These are phyloP conservation scores for Effrenium voratum DNA, from an alignment of 73 alveolate genomes.

Conservation along the genomic window DNA sequence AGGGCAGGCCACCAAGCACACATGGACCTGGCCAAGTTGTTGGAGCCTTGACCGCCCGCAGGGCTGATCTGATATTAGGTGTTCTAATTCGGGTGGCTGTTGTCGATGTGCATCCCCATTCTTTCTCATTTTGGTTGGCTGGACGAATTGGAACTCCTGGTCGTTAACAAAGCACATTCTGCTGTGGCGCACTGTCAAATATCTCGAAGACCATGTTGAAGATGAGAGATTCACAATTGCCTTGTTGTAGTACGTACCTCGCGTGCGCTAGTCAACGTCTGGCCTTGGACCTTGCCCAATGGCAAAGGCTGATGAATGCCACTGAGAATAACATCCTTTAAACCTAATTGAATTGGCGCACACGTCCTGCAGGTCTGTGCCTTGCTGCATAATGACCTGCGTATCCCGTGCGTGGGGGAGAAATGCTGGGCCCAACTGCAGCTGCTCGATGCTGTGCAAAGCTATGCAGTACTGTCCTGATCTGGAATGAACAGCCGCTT, in stretches of 20 bases:
- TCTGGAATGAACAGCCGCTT: slow-evolving; percentile 62
- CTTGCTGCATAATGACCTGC: slow-evolving; percentile 49
- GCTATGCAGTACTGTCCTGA: background rate
- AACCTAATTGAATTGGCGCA: background rate
- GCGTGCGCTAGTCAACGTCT: background rate
- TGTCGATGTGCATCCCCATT: no score
- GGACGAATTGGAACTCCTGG: no score
- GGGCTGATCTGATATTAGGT: no score
- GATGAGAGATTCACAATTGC: slow-evolving; percentile 43
- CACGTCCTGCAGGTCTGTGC: slow-evolving; percentile 53
- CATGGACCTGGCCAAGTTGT: slow-evolving; percentile 42
- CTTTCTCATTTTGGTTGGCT: no score
- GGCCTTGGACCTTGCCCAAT: background rate
- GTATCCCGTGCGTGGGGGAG: background rate
- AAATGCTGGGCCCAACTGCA: background rate
- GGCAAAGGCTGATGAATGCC: background rate
- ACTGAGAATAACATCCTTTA: background rate
- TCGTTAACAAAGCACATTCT: no score
- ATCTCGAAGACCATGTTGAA: no score
- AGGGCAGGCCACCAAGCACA: slow-evolving; percentile 58
- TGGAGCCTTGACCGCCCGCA: no score
- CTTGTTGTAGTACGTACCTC: slow-evolving; percentile 58
- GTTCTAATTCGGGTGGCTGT: no score
- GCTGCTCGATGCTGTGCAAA: background rate
- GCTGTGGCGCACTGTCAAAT: no score